phyloP scores from a whole-genome alignment of 2,329 filamentous ascomycete species.

The Phyllosticta citribraziliensis region DNA sequence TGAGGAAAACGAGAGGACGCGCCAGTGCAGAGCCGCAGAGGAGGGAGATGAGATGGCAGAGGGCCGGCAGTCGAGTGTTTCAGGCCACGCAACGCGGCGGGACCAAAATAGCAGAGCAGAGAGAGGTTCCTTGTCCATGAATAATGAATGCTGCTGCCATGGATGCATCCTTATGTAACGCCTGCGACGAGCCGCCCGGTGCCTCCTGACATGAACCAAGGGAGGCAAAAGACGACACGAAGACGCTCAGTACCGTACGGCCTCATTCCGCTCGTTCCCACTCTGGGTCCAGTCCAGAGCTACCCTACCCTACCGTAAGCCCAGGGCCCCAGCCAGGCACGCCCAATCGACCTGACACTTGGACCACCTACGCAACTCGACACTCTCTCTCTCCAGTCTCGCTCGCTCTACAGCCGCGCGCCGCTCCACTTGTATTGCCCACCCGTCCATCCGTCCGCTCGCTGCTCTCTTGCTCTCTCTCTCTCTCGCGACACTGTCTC shows the following conservation, averaged over 20 bases:
- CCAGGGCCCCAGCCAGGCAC: conserved; percentile 1
- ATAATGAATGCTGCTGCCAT: background rate
- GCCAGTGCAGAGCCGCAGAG: background rate
- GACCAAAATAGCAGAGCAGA: background rate
- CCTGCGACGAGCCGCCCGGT: too few relatives aligned
- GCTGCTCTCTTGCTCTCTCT: background rate
- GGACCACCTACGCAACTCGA: conserved; percentile 8
- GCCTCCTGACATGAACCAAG: too few relatives aligned
- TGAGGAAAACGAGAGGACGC: background rate
- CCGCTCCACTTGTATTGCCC: background rate
- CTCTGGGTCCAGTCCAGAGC: background rate
- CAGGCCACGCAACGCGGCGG: background rate
- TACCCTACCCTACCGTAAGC: too few relatives aligned
- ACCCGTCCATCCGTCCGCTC: background rate
- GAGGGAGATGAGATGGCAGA: background rate
- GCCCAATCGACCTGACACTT: background rate
- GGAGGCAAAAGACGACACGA: too few relatives aligned
- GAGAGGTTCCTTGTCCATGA: background rate
- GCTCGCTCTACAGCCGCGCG: background rate
- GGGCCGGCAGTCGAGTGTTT: background rate
- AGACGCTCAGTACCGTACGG: too few relatives aligned
- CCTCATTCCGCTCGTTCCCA: background rate
- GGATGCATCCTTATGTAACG: too few relatives aligned
- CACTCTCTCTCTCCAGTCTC: background rate
- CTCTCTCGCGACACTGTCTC: background rate